Conservation (phyloP, 140 eudicot genomes). For the Oenanthe javanica region DNA sequence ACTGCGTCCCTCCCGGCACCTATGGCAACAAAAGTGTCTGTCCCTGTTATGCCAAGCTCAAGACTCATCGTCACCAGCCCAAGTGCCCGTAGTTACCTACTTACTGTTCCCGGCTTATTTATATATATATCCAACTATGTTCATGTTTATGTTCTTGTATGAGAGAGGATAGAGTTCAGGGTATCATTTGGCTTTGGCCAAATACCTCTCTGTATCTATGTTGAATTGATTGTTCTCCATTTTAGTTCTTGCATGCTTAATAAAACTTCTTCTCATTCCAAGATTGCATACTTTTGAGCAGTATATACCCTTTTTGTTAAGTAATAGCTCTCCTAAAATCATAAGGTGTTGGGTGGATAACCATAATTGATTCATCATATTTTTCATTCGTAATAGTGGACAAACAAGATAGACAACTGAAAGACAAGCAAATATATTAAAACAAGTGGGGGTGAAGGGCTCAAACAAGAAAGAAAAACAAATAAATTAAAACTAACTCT, state of each 20-base stretch:
- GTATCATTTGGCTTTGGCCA: not conserved
- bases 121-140: not conserved
- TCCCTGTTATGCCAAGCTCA: slow-evolving; percentile 44
- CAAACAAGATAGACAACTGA: not conserved
- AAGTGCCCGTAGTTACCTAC: slow-evolving; percentile 34
- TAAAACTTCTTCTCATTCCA: not conserved
- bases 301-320: not conserved
- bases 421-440: not conserved
- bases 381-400: not conserved
- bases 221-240: not conserved
- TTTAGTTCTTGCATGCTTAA: not conserved
- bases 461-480: too few species aligned
- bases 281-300: not conserved
- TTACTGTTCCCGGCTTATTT: not conserved
- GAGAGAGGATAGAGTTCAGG: not conserved
- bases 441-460: not conserved
- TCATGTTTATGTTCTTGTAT: not conserved
- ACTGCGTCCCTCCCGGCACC: slow-evolving; percentile 57
- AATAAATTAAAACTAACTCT: not conserved
- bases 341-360: not conserved
- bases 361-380: too few species aligned
- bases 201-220: not conserved
- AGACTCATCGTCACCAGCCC: slow-evolving; percentile 34
- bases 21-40: slow-evolving; percentile 36
- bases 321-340: not conserved